Percentiles rank a stretch among this genome's conserved stretches.
Conservation (phyloP, 257 asterid species). For the Salvia splendens region DNA sequence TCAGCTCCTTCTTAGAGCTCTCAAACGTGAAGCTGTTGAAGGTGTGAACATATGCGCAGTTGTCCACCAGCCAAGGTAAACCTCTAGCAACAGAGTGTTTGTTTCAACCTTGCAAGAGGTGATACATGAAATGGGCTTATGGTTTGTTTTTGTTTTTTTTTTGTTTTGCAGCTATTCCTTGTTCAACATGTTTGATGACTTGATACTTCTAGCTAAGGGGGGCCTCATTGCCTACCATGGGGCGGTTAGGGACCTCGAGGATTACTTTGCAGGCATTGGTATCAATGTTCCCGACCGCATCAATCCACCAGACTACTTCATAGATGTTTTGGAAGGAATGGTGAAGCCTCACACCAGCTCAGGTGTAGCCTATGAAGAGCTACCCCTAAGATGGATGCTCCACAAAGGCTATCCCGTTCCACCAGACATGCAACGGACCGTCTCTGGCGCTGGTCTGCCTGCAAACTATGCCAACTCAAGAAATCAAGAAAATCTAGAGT, state of each 20-base stretch:
- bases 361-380: constrained; percentile 58
- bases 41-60: constrained; percentile 97
- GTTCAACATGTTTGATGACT: constrained; percentile 89
- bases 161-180: constrained; percentile 74
- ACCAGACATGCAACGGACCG: constrained; percentile 54
- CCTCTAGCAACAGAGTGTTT: background rate
- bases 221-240: constrained; percentile 91
- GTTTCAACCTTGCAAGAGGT: constrained; percentile 10
- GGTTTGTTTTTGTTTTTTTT: too few relatives aligned
- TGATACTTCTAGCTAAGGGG: constrained; percentile 90
- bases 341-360: constrained; percentile 61
- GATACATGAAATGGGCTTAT: background rate
- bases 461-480: background rate
- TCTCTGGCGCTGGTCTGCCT: constrained; percentile 37
- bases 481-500: constrained; percentile 47
- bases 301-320: constrained; percentile 89
- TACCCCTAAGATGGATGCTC: constrained; percentile 89
- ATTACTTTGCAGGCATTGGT: constrained; percentile 66
- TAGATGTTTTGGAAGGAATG: constrained; percentile 90
- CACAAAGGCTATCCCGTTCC: constrained; percentile 82
- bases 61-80: constrained; percentile 94
- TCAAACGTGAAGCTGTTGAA: constrained; percentile 93
- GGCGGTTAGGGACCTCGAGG: constrained; percentile 76
- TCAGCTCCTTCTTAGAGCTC: constrained; percentile 86
- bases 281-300: constrained; percentile 81